Evolutionary conservation across 2,329 filamentous ascomycete species (phyloP).

Genomic region (Xenosphaeropsis pyriputrescens): DNA sequence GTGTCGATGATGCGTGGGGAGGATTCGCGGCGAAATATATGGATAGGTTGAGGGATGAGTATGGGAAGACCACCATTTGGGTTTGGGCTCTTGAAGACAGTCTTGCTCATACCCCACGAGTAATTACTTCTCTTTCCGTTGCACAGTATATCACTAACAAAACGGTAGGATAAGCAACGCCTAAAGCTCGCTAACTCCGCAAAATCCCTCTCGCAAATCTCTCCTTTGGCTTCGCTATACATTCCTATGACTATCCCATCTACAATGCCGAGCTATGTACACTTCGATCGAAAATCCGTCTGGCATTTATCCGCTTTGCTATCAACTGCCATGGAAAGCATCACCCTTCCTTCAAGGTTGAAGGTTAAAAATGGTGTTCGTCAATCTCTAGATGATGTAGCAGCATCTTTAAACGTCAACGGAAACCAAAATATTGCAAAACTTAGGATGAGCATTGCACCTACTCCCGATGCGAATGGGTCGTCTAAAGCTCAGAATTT

Average conservation of each 20-base stretch:
- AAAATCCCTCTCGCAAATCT: slow-evolving; percentile 52
- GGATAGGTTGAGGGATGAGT: slow-evolving; percentile 75
- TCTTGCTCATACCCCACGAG: slow-evolving; percentile 34
- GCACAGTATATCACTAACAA: slow-evolving; percentile 5
- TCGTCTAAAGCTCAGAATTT: slow-evolving; percentile 3
- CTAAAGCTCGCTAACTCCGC: slow-evolving; percentile 61
- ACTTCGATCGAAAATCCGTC: slow-evolving; percentile 44
- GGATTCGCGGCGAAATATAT: slow-evolving; percentile 62
- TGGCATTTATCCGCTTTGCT: slow-evolving; percentile 77
- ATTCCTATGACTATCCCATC: slow-evolving; percentile 59
- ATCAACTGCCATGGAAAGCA: slow-evolving; percentile 61
- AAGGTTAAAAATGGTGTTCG: slow-evolving; percentile 26
- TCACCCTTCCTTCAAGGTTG: slow-evolving; percentile 63
- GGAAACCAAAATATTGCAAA: slow-evolving; percentile 71
- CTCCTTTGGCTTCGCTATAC: slow-evolving; percentile 59
- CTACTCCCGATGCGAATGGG: slow-evolving; percentile 5
- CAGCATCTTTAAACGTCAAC: slow-evolving; percentile 54
- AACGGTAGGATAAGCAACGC: slow-evolving; percentile 39
- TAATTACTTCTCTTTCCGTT: slow-evolving; percentile 16
- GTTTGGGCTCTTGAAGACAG: slow-evolving; percentile 68
- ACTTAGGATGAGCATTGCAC: slow-evolving; percentile 44
- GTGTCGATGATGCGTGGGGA: slow-evolving; percentile 67
- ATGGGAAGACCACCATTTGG: slow-evolving; percentile 77
- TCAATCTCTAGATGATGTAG: slow-evolving; percentile 42
- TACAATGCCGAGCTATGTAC: slow-evolving; percentile 39